Base-by-base conservation (phyloP, 345 rosid genomes). In the Leavenworthia alabamica region DNA sequence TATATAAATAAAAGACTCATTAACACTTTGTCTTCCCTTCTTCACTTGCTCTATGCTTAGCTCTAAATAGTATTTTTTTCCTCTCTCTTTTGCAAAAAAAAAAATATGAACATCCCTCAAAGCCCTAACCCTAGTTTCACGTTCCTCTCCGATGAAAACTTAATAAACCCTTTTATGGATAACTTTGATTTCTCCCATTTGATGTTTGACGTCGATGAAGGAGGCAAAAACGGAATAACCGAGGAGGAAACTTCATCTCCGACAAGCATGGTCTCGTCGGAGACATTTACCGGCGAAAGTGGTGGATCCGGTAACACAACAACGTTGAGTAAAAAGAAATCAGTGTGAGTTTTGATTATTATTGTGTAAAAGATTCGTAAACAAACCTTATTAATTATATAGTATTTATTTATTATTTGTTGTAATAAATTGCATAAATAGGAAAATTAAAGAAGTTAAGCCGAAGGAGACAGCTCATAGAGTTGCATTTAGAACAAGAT, bases 401-500 rank as follows among this genome's bases (percentile, higher is more conserved):
- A 36, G 7, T 36, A 7, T 17, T 3, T 8, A 0, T 20, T 51
- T 26, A 0, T 42, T n/a, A 16, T 8, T 31, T 43, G 4, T 33
- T 32, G 56, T 26, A 23, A 28, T 41, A 40, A 22, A 17, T 45
- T 50, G 66, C 39, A 75, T 41, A 22, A 59, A 40, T 44, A 77
- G 50, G 51, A 36, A 56, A 55, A 46, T 29, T 54, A 67, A 78
- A 70, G 77, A 79, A 43, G 20, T 66, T 31, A 29, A 66, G 16
- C 71, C 36, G 13, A 85, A 78, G 72, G 78, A 78, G 41, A 60
- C 8, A 65, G 80, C 66, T 17, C 54, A 45, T 24, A 73, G 93
- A 67, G 85, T 92, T 65, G 96, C 98, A 67, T 92, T 92, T 62
- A 77, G 84, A 72, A 89, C 87, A 14, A 81, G 81, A 73, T 86